phyloP scores from a whole-genome alignment of 2,329 filamentous ascomycete genomes.

The Colletotrichum acutatum region DNA sequence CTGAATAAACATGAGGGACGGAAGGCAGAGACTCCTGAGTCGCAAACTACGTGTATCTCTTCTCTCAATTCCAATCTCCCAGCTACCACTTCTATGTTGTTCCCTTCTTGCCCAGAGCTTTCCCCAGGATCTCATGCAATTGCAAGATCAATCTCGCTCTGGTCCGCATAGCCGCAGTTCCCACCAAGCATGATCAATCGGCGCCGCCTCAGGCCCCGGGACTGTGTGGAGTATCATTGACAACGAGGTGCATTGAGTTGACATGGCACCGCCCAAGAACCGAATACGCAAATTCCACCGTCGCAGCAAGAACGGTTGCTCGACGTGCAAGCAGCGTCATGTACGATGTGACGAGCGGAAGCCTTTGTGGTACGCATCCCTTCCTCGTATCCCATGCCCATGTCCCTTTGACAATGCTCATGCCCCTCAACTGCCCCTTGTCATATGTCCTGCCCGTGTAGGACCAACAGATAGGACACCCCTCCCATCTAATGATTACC shows the following conservation, averaged over 20 bases:
- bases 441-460: not conserved
- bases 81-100: not conserved
- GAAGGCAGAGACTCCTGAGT: not conserved
- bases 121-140: constrained; percentile 19
- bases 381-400: not conserved
- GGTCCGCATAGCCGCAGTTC: constrained; percentile 10
- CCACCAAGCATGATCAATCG: constrained; percentile 31
- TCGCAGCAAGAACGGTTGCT: constrained; percentile 50
- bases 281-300: constrained; percentile 51
- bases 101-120: not conserved
- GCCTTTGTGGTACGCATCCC: constrained; percentile 53
- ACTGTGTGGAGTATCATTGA: constrained; percentile 33
- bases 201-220: constrained; percentile 26
- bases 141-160: constrained; percentile 19
- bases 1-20: not conserved
- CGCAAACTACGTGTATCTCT: not conserved
- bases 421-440: not conserved
- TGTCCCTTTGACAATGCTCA: no score
- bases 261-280: constrained; percentile 49
- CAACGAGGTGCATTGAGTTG: not conserved
- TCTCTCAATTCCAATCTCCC: not conserved
- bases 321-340: constrained; percentile 53
- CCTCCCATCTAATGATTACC: not conserved
- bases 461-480: not conserved
- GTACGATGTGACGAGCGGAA: constrained; percentile 58